These are phyloP conservation scores for Piedraia hortae DNA, from an alignment of 2,329 filamentous ascomycete genomes.

Conservation along the genomic window DNA sequence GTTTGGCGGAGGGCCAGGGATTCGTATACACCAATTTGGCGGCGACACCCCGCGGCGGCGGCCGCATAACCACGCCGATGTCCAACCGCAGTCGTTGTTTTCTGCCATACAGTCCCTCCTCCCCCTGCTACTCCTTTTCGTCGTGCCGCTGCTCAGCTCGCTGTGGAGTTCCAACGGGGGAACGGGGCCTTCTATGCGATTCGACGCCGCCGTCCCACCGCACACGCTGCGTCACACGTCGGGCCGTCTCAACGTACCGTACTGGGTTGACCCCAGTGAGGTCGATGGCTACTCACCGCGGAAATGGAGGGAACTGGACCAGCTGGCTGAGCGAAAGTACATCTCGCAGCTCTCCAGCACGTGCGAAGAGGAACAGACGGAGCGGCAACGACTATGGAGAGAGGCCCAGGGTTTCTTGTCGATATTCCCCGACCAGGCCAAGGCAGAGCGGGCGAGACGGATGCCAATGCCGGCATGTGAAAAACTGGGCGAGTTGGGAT, in stretches of 20 bases:
- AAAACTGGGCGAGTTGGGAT: conserved; percentile 24
- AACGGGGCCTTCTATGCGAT: conserved; percentile 42
- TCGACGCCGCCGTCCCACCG: conserved; percentile 41
- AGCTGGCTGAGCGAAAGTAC: conserved; percentile 45
- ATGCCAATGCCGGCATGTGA: conserved; percentile 33
- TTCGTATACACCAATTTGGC: conserved; percentile 88
- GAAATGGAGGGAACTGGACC: conserved; percentile 50
- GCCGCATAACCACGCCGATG: conserved; percentile 32
- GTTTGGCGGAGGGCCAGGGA: conserved; percentile 54
- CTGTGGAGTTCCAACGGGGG: conserved; percentile 39
- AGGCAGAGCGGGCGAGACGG: conserved; percentile 41
- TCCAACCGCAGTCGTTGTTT: conserved; percentile 18
- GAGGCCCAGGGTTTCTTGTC: conserved; percentile 72
- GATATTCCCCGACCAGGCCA: conserved; percentile 51
- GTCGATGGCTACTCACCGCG: conserved; percentile 39
- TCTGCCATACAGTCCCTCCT: conserved; percentile 25
- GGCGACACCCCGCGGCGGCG: conserved; percentile 49
- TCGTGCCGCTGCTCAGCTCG: conserved; percentile 57
- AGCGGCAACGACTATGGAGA: conserved; percentile 39
- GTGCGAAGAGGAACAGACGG: conserved; percentile 46
- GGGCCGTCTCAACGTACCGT: conserved; percentile 43
- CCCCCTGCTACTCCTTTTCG: conserved; percentile 59
- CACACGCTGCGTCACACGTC: conserved; percentile 50
- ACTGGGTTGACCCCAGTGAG: conserved; percentile 61
- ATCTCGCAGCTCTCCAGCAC: conserved; percentile 36